phyloP scores from a whole-genome alignment of 2,329 filamentous ascomycete species.

The Aquanectria penicillioides region DNA sequence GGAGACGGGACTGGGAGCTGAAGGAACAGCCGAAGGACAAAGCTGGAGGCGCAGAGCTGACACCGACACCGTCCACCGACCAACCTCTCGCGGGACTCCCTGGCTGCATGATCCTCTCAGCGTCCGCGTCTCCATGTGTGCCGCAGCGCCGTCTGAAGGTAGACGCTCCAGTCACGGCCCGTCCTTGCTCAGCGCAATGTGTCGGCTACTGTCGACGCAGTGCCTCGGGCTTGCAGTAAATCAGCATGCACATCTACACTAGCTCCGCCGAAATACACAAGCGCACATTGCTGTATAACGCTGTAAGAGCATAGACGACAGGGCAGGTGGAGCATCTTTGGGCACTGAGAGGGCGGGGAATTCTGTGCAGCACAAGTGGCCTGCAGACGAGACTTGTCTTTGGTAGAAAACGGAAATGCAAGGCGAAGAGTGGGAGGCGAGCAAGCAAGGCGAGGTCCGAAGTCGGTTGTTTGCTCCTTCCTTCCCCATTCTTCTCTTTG shows the following conservation, averaged over 20 bases:
- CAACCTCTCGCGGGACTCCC: slow-evolving; percentile 16
- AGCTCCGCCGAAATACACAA: slow-evolving; percentile 12
- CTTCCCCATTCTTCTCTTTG: neutral
- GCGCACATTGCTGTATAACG: too few species aligned
- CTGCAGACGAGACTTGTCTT: slow-evolving; percentile 11
- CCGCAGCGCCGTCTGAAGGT: neutral
- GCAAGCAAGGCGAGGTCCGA: slow-evolving; percentile 24
- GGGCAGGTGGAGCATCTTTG: neutral
- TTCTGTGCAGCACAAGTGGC: neutral
- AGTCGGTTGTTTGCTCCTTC: slow-evolving; percentile 26
- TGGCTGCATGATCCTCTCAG: slow-evolving; percentile 14
- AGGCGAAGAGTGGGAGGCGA: slow-evolving; percentile 9
- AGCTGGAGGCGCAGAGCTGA: slow-evolving; percentile 21
- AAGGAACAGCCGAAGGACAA: slow-evolving; percentile 12
- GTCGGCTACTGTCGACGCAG: neutral
- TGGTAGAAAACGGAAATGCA: slow-evolving; percentile 15
- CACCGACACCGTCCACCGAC: slow-evolving; percentile 13
- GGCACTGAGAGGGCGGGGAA: neutral
- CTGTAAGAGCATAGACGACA: too few species aligned
- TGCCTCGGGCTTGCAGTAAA: slow-evolving; percentile 1
- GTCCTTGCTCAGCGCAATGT: neutral
- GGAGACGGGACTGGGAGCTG: too few species aligned
- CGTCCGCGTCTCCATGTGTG: neutral
- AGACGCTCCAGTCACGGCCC: slow-evolving; percentile 11
- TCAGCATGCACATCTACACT: too few species aligned